Evolutionary conservation across 2,329 filamentous ascomycete species (phyloP), one percentile per base, ranked within the genome.

Genomic region (Colletotrichum chrysophilum): DNA sequence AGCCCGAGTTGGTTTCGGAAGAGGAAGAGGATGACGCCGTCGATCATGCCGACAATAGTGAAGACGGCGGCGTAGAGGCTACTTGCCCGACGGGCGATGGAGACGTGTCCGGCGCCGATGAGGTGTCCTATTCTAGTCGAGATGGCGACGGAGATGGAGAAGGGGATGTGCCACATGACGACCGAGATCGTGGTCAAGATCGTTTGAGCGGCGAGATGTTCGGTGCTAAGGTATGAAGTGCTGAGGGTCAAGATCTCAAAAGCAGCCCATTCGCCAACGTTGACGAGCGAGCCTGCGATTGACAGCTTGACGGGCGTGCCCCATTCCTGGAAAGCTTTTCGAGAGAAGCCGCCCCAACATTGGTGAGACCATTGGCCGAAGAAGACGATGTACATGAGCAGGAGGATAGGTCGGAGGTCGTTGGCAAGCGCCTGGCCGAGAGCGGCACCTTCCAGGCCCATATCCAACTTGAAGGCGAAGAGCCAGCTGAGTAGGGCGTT

Each of bases 401-500:
- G 84, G 4, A 90, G 80, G 1, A 88, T 34, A 1, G 88, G 87
- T 1, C 89, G 85, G 4, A 90, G 81, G 43, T 87, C 85, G 70
- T 90, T 88, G 16, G 87, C 86, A 1, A 89, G 76, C 0, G 89
- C 89, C 3, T 85, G 85, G 14, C 87, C 88, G 3, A 90, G 80
- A 0, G 89, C 88, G 0, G 89, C 89, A 4, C 89, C 89, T 2
- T 85, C 84, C 7, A 91, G 86, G 0, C 88, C 87, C 85, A 89
- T 85, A 2, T 75, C 81, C 9, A 86, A 55, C 10, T 78, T 80
- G 74, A 87, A 85, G 2, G 85, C 88, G 18, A 90, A 87, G 4
- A 88, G 68, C 83, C 88, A 90, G 79, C 88, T 89, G 28, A 90
- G 81, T 1, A 86, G 70, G 16, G 87, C 86, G 76, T 90, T 90